These are phyloP conservation scores for Gloeopeniophorella convolvens DNA, from an alignment of 768 basidiomycete genomes.

Conservation along the genomic window DNA sequence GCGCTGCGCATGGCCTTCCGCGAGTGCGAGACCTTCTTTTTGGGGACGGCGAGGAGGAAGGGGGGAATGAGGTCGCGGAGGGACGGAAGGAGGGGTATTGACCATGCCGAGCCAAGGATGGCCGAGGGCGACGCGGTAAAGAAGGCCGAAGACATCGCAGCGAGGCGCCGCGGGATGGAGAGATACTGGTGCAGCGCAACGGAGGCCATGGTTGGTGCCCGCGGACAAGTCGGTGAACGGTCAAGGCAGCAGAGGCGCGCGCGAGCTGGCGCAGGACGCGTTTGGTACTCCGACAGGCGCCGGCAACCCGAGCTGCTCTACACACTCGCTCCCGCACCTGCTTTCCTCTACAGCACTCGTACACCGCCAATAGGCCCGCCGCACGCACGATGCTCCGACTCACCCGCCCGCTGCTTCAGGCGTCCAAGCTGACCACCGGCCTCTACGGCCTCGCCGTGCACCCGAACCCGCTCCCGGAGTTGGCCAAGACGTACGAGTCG, in stretches of 20 bases:
- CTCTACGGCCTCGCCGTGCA: slow-evolving; percentile 82
- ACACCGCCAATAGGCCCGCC: background rate
- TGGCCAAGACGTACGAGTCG: slow-evolving; percentile 66
- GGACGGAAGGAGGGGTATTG: slow-evolving; percentile 37
- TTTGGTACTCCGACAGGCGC: slow-evolving; percentile 17
- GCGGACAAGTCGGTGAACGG: too few species aligned
- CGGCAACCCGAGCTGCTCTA: background rate
- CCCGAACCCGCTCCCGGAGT: slow-evolving; percentile 74
- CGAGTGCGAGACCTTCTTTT: slow-evolving; percentile 89
- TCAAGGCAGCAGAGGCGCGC: background rate
- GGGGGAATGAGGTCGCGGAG: slow-evolving; percentile 77
- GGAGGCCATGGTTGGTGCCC: background rate
- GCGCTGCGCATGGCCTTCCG: slow-evolving; percentile 92
- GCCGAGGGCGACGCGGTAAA: slow-evolving; percentile 24
- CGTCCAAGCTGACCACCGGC: slow-evolving; percentile 74
- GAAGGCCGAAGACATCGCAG: slow-evolving; percentile 22
- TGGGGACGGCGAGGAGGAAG: slow-evolving; percentile 87
- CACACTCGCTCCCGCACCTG: too few species aligned
- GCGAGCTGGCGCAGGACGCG: too few species aligned
- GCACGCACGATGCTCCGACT: slow-evolving; percentile 61
- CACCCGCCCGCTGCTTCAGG: slow-evolving; percentile 61
- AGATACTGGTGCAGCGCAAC: background rate
- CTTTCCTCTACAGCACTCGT: slow-evolving; percentile 2
- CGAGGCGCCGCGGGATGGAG: slow-evolving; percentile 18
- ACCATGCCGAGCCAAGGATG: slow-evolving; percentile 26